Percentiles rank a stretch among this genome's conserved stretches.
phyloP scores from a whole-genome alignment of 345 rosid species.

The Leavenworthia alabamica region DNA sequence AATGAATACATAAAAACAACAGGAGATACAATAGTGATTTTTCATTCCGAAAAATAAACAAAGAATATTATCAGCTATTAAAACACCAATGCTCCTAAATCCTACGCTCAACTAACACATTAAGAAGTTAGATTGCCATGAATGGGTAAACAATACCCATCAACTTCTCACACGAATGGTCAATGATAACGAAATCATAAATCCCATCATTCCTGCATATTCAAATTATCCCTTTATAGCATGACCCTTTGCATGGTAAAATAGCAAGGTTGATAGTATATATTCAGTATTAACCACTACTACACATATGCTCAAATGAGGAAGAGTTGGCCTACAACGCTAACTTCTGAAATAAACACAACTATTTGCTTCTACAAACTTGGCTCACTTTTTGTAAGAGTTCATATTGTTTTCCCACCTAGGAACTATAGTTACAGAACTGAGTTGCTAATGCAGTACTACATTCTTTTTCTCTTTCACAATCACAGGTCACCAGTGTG shows the following conservation, averaged over 20 bases:
- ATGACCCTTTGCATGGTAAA: neutral
- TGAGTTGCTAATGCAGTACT: neutral
- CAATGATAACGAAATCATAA: neutral
- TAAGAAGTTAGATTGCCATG: neutral
- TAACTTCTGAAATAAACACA: neutral
- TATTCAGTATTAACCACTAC: neutral
- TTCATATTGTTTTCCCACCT: neutral
- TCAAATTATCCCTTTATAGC: neutral
- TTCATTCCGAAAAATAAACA: neutral
- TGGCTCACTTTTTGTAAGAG: conserved; percentile 10
- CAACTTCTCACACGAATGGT: neutral
- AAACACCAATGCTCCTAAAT: neutral
- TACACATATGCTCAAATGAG: neutral
- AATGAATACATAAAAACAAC: neutral
- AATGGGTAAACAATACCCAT: neutral
- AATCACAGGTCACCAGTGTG: neutral
- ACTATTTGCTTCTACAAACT: neutral
- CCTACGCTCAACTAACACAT: neutral
- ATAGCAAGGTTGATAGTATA: neutral
- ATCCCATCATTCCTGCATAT: neutral
- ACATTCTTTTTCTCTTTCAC: neutral
- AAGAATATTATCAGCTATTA: neutral
- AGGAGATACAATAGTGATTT: neutral
- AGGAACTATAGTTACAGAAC: neutral
- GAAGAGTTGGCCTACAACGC: neutral